Percentiles rank a stretch among this genome's conserved stretches.
Conservation (phyloP, 148 eudicot species). For the Rhododendron henanense region DNA sequence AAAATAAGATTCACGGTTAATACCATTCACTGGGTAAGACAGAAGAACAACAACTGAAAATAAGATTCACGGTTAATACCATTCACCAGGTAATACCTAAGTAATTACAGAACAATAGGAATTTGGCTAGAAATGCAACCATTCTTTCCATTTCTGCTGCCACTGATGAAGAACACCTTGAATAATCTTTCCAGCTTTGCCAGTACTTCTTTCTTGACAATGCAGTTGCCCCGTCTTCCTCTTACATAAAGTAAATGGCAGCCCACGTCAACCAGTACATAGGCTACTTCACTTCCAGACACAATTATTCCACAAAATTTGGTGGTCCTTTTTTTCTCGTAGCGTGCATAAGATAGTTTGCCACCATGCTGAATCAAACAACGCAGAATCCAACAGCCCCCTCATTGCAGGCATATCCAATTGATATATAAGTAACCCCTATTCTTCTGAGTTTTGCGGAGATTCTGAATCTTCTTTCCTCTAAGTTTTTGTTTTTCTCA, state of each 20-base stretch:
- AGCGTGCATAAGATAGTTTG: too few relatives aligned
- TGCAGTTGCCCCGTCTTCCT: neutral
- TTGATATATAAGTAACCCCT: too few relatives aligned
- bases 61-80: neutral
- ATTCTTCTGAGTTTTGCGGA: too few relatives aligned
- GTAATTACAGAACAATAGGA: neutral
- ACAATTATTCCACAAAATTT: neutral
- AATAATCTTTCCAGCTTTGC: neutral
- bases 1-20: too few relatives aligned
- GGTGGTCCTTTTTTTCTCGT: too few relatives aligned
- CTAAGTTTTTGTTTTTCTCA: too few relatives aligned
- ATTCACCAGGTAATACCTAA: neutral
- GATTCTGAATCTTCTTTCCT: too few relatives aligned
- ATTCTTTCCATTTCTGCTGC: neutral
- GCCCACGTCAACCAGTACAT: neutral
- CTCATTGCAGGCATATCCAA: too few relatives aligned
- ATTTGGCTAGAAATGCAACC: neutral
- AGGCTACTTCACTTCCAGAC: neutral
- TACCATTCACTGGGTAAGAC: too few relatives aligned
- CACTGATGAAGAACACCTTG: neutral
- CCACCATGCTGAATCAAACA: too few relatives aligned
- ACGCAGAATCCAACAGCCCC: too few relatives aligned
- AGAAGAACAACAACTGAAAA: too few relatives aligned
- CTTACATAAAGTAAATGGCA: neutral
- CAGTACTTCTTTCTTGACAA: neutral